Evolutionary conservation across 2,329 filamentous ascomycete species (phyloP).

Genomic region (Pseudocercospora macadamiae): DNA sequence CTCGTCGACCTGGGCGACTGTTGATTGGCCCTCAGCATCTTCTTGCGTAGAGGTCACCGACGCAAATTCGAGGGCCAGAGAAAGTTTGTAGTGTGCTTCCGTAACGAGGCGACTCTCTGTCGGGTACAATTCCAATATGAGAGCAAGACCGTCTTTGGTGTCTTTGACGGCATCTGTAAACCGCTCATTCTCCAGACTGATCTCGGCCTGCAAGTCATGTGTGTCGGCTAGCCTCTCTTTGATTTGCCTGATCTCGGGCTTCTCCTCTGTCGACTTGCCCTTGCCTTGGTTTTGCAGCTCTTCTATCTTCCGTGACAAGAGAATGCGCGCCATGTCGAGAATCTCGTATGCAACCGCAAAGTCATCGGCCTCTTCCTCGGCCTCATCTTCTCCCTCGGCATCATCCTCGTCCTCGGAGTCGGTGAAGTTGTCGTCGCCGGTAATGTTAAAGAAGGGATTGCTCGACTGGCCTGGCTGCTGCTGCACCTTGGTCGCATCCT

Average conservation of each 20-base stretch:
- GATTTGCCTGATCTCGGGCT: conserved; percentile 58
- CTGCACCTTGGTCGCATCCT: conserved; percentile 47
- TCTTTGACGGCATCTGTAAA: conserved; percentile 88
- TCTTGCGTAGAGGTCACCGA: conserved; percentile 67
- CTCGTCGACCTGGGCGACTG: conserved; percentile 62
- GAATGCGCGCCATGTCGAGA: conserved; percentile 64
- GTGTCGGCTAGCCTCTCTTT: conserved; percentile 90
- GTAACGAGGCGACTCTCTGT: conserved; percentile 83
- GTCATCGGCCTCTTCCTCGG: conserved; percentile 61
- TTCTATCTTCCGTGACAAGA: conserved; percentile 61
- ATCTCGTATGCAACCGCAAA: conserved; percentile 67
- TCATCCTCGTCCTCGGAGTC: conserved; percentile 67
- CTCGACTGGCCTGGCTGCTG: conserved; percentile 53
- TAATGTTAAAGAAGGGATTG: conserved; percentile 88
- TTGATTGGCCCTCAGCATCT: conserved; percentile 42
- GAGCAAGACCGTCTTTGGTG: conserved; percentile 72
- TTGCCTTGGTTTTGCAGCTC: conserved; percentile 52
- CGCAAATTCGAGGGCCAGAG: conserved; percentile 90
- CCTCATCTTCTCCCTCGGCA: conserved; percentile 43
- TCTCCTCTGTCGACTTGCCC: conserved; percentile 39
- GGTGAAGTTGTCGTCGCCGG: conserved; percentile 91
- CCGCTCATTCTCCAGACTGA: conserved; percentile 94
- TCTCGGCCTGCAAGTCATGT: conserved; percentile 91
- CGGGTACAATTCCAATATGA: conserved; percentile 78
- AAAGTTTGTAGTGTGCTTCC: conserved; percentile 95